Evolutionary conservation across 2,329 filamentous ascomycete species (phyloP), one percentile per base, ranked within the genome.

Genomic region (Lachnellula arida): DNA sequence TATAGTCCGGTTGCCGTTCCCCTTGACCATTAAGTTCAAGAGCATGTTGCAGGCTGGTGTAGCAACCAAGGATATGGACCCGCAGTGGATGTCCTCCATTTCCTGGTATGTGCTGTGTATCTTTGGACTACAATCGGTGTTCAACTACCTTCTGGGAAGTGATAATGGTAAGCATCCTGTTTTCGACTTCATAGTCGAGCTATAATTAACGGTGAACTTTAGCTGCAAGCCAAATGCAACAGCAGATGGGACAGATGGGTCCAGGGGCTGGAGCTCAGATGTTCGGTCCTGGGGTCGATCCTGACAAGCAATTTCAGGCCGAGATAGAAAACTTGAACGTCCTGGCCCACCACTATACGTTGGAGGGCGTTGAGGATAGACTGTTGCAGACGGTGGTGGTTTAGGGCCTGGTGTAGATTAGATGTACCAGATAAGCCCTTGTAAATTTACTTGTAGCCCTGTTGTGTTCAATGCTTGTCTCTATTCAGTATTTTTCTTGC

Each of bases 71-170:
- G 94, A 99, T 71, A 86, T 99, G 76, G 95, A 99, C 70, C 94
- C 96, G 11, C 84, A 93, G 74, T 99, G 94, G 94, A 96, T 99
- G 75, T 97, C 92, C 0, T 96, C 91, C 74, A 86, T 99, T 73
- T 96, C 91, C 58, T 99, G 94, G 92, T 99, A 99, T 77, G 97
- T 99, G 71, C 77, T 99, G 63, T 97, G 95, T 68, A 86, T 99
- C 61, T 97, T 99, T 71, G 94, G 95, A 47, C 79, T 99, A 56
- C 93, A 97, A 73, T 91, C 93, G 53, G 92, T 99, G 56, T 99
- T 99, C 73, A 96, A 94, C 70, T 97, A 97, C 72, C 86, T 99
- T 49, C 81, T 99, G 14, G 94, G 94, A 8, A 96, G 88, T 72
- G 95, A 99, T 68, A 97, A 97, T 73, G 86, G 92, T 97, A 78